Evolutionary conservation across 108 stramenopile genomes (phyloP), one percentile per base, ranked within the genome.

Genomic region (Thalassiosira profunda): DNA sequence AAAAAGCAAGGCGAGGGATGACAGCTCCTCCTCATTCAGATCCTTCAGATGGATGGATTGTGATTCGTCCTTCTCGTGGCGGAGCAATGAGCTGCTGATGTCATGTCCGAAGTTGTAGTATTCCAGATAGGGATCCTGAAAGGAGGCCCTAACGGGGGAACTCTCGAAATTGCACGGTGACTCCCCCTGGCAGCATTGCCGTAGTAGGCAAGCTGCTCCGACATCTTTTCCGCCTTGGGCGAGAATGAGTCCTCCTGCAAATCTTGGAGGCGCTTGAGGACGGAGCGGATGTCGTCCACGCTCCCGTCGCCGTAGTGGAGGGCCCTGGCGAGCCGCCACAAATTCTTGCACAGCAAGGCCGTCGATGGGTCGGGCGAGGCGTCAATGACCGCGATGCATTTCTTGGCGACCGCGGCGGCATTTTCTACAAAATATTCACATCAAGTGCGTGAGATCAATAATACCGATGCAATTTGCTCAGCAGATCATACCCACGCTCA

Each of bases 41-140:
- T 65, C 64, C 21, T 54, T 33, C 8, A 65, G 64, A 57, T 24
- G 53, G 26, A 65, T 65, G 20, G 64, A 65, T 41, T 65, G 26
- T 5, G 64, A 20, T 15, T 65, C 28, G 20, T 12, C 56, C 10
- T 28, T 54, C 26, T 40, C 34, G 41, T 65, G 21, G 23, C 54
- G 20, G 21, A 65, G 51, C 14, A 65, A 36, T 24, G 63, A 65
- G 29, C 54, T 52, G 11, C 52, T 54, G 23, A 24, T 30, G 24
- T 65, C 63, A 37, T 65, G 63, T 8, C 63, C 63, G 41, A 55
- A 65, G 24, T 54, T 65, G 17, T 54, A 65, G 25, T 65, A 65
- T 11, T 65, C 63, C 24, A 34, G 4, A 33, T 65, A 65, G 9
- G 63, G 63, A 20, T 54, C 28, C 25, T 65, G 63, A 53, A 65